Percentiles rank a stretch among this genome's conserved stretches.
phyloP scores from a whole-genome alignment of 2,329 filamentous ascomycete species.

The Rhytidhysteron rufulum region DNA sequence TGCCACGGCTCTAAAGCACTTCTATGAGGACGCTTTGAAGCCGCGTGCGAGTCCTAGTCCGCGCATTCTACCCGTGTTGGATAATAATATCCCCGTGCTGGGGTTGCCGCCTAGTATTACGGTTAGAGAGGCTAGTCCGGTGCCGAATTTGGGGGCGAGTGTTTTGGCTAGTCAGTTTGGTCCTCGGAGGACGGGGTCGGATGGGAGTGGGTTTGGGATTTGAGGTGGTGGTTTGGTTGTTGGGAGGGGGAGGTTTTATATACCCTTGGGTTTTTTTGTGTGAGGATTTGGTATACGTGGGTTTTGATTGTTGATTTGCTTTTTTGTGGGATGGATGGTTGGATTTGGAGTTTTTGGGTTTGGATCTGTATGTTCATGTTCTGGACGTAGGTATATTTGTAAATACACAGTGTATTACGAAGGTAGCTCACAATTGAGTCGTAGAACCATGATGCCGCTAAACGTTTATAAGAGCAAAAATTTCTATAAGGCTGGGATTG shows the following conservation, averaged over 20 bases:
- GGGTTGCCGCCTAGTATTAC: constrained; percentile 40
- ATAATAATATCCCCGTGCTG: constrained; percentile 41
- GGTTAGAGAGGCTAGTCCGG: constrained; percentile 31
- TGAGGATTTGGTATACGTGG: neutral
- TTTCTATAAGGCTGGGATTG: no score
- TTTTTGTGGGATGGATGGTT: neutral
- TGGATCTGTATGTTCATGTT: neutral
- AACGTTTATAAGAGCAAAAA: no score
- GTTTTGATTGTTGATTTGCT: neutral
- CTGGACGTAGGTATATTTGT: no score
- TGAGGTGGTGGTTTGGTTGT: no score
- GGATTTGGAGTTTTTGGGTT: neutral
- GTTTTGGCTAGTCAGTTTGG: constrained; percentile 1
- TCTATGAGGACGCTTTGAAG: constrained; percentile 39
- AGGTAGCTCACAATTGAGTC: no score
- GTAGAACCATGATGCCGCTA: no score
- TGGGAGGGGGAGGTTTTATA: constrained; percentile 1
- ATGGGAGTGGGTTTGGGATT: constrained; percentile 3
- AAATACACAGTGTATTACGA: no score
- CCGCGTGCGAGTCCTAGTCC: constrained; percentile 38
- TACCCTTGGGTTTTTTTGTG: neutral
- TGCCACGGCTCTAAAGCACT: constrained; percentile 33
- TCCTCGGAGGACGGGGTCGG: neutral
- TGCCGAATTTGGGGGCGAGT: constrained; percentile 1
- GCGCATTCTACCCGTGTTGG: constrained; percentile 29